Conservation (phyloP, 371 early-diverging fungal species). For the Coemansia sp. region DNA sequence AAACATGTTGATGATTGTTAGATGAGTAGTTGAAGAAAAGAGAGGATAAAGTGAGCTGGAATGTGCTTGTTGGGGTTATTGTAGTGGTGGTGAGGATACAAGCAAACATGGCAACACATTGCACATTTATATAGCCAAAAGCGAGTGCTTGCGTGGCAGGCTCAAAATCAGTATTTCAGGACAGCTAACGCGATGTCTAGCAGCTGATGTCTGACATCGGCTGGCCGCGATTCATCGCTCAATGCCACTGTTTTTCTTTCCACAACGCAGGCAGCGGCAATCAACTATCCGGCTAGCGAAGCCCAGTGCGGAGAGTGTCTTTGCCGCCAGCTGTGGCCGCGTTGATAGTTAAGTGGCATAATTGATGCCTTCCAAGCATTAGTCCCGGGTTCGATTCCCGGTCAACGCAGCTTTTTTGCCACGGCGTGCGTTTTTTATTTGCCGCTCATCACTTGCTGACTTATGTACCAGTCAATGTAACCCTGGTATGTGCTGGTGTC, state of each 20-base stretch:
- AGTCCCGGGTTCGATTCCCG: conserved; percentile 38
- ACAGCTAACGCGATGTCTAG: too few species aligned
- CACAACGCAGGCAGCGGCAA: background rate
- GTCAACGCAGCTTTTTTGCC: conserved; percentile 11
- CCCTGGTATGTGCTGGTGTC: background rate
- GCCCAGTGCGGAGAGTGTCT: background rate
- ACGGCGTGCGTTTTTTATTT: background rate
- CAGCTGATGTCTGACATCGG: too few species aligned
- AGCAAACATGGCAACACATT: too few species aligned
- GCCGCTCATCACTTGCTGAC: background rate
- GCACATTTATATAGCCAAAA: too few species aligned
- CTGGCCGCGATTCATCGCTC: too few species aligned
- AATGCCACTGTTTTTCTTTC: too few species aligned
- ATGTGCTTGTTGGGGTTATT: background rate
- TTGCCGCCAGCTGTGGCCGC: background rate
- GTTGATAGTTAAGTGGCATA: conserved; percentile 16
- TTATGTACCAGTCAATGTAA: background rate
- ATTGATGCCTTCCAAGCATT: conserved; percentile 31
- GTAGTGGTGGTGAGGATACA: background rate
- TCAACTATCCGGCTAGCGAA: background rate
- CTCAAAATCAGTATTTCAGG: too few species aligned
- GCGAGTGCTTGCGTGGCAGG: too few species aligned
- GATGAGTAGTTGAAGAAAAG: background rate
- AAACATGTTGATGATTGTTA: background rate
- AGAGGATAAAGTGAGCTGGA: background rate